Percentiles rank a stretch among this genome's conserved stretches.
Conservation (phyloP, 164 flowering plant species). For the Vitis vinifera region DNA sequence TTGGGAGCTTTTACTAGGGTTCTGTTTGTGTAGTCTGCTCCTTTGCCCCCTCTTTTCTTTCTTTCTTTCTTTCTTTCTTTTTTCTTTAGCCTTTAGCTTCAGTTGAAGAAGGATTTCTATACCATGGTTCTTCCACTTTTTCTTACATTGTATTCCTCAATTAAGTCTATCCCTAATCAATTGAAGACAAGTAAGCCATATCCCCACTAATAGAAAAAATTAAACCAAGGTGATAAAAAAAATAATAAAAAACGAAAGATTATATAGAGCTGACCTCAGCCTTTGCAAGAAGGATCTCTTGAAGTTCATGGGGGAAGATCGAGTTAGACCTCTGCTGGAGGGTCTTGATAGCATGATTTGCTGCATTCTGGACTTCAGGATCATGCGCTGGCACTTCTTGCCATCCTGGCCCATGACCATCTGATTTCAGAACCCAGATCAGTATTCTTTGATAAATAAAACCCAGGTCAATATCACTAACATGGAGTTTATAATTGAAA, state of each 20-base stretch:
- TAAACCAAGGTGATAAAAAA: neutral
- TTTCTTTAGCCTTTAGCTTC: too few relatives aligned
- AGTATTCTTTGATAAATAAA: neutral
- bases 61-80: too few relatives aligned
- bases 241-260: neutral
- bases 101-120: too few relatives aligned
- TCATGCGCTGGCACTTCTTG: slow-evolving; percentile 57
- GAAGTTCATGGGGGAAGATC: slow-evolving; percentile 62
- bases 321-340: slow-evolving; percentile 83
- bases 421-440: slow-evolving; percentile 26
- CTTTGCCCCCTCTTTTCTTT: too few relatives aligned
- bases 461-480: neutral
- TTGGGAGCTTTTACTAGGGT: too few relatives aligned
- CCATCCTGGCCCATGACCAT: slow-evolving; percentile 52
- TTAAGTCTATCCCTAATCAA: too few relatives aligned
- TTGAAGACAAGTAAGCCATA: neutral
- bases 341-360: slow-evolving; percentile 65
- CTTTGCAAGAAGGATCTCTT: slow-evolving; percentile 62
- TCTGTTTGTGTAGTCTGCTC: too few relatives aligned
- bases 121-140: too few relatives aligned
- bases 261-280: slow-evolving; percentile 53
- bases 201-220: neutral
- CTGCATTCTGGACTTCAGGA: slow-evolving; percentile 71
- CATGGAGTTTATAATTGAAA: neutral
- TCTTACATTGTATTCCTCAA: too few relatives aligned